phyloP scores from a whole-genome alignment of 2,329 filamentous ascomycete genomes.

The Chrysosporium queenslandicum region DNA sequence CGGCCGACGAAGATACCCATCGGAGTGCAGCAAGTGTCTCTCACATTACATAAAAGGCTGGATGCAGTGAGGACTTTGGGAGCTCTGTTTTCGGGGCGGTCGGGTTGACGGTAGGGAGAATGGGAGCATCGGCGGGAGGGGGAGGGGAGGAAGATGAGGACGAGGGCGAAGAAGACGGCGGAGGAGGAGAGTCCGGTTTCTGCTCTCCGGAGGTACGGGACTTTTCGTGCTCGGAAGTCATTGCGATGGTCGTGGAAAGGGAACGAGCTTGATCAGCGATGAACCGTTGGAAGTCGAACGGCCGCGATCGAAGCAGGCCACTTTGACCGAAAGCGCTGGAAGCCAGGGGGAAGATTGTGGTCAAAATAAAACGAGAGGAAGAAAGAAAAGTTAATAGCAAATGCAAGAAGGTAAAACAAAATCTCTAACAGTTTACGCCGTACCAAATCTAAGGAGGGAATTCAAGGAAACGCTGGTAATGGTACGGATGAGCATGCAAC shows the following conservation, averaged over 20 bases:
- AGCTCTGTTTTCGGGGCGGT: constrained; percentile 60
- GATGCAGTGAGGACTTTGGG: constrained; percentile 58
- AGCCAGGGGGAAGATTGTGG: constrained; percentile 29
- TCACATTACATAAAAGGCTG: constrained; percentile 72
- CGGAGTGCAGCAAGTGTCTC: constrained; percentile 9
- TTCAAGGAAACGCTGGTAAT: no score
- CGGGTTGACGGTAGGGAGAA: constrained; percentile 74
- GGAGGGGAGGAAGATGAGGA: background rate
- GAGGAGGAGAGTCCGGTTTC: constrained; percentile 21
- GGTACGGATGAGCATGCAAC: no score
- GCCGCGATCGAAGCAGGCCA: constrained; percentile 37
- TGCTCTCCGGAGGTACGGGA: constrained; percentile 68
- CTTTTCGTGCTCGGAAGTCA: constrained; percentile 62
- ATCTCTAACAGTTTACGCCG: no score
- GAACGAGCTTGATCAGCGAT: constrained; percentile 33
- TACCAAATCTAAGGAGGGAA: no score
- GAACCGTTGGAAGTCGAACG: constrained; percentile 42
- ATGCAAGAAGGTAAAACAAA: constrained; percentile 16
- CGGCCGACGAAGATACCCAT: background rate
- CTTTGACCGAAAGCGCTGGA: constrained; percentile 36
- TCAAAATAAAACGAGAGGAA: background rate
- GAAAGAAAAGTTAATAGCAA: constrained; percentile 19
- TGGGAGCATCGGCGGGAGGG: constrained; percentile 40
- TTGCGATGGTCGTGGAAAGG: constrained; percentile 42
- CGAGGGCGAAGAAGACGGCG: background rate